These are phyloP conservation scores for Apiospora pterosperma DNA, from an alignment of 2,329 filamentous ascomycete genomes.

Conservation along the genomic window DNA sequence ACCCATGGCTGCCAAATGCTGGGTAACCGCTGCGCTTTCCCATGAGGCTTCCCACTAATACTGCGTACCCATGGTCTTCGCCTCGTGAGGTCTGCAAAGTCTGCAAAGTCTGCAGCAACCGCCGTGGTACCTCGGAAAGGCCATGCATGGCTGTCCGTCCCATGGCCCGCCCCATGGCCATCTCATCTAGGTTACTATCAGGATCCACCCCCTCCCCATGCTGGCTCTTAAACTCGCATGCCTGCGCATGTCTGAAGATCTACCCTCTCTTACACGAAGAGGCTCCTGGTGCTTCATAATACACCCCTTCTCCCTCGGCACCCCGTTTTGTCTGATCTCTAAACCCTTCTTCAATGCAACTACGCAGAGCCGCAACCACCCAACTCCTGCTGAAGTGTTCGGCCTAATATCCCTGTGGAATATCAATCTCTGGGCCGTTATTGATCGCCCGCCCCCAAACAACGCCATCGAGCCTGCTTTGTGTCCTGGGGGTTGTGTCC, in stretches of 20 bases:
- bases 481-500: neutral
- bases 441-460: neutral
- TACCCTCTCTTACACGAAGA: slow-evolving; percentile 31
- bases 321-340: slow-evolving; percentile 35
- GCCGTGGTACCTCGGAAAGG: slow-evolving; percentile 13
- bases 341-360: slow-evolving; percentile 28
- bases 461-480: neutral
- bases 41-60: neutral
- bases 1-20: slow-evolving; percentile 16
- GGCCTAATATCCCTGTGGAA: slow-evolving; percentile 12
- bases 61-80: slow-evolving; percentile 15
- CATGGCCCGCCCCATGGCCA: neutral
- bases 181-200: neutral
- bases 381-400: slow-evolving; percentile 4
- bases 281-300: slow-evolving; percentile 32
- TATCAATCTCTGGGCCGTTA: slow-evolving; percentile 11
- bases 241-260: slow-evolving; percentile 22
- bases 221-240: slow-evolving; percentile 1
- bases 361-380: slow-evolving; percentile 16
- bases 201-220: neutral
- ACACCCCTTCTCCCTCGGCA: slow-evolving; percentile 23
- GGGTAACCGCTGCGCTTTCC: slow-evolving; percentile 19
- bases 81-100: slow-evolving; percentile 24
- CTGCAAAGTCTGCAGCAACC: slow-evolving; percentile 14
- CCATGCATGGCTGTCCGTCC: too few species aligned